Evolutionary conservation across 371 early-diverging fungal species (phyloP).

Genomic region (Mucor racemosus): DNA sequence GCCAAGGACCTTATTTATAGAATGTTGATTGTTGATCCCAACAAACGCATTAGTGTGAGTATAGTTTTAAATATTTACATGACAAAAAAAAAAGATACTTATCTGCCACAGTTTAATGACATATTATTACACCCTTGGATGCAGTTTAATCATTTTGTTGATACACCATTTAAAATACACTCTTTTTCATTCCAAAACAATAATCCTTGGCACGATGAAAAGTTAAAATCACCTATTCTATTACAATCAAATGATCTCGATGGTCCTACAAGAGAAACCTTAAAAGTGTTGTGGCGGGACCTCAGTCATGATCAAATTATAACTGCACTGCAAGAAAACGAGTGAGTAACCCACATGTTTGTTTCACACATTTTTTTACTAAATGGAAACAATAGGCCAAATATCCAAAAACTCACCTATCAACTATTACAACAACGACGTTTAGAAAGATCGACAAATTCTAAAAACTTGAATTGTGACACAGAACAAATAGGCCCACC

Average conservation of each 20-base stretch:
- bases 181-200: slow-evolving; percentile 5
- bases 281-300: slow-evolving; percentile 48
- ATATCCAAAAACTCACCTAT: slow-evolving; percentile 44
- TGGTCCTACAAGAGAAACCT: slow-evolving; percentile 45
- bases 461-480: background rate
- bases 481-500: background rate
- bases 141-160: background rate
- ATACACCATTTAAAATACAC: slow-evolving; percentile 2
- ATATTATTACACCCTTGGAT: slow-evolving; percentile 47
- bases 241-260: slow-evolving; percentile 27
- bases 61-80: slow-evolving; percentile 2
- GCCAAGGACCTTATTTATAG: slow-evolving; percentile 60
- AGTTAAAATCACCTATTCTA: slow-evolving; percentile 23
- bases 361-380: slow-evolving; percentile 3
- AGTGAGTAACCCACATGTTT: slow-evolving; percentile 19
- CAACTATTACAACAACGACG: slow-evolving; percentile 27
- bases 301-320: slow-evolving; percentile 34
- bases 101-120: slow-evolving; percentile 33
- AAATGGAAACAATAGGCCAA: slow-evolving; percentile 22
- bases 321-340: slow-evolving; percentile 25
- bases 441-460: slow-evolving; percentile 14
- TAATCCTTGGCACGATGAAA: slow-evolving; percentile 19
- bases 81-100: background rate
- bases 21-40: slow-evolving; percentile 41
- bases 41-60: slow-evolving; percentile 46